Conservation (phyloP, 495 filamentous ascomycete genomes). For the Lepidopterella palustris region DNA sequence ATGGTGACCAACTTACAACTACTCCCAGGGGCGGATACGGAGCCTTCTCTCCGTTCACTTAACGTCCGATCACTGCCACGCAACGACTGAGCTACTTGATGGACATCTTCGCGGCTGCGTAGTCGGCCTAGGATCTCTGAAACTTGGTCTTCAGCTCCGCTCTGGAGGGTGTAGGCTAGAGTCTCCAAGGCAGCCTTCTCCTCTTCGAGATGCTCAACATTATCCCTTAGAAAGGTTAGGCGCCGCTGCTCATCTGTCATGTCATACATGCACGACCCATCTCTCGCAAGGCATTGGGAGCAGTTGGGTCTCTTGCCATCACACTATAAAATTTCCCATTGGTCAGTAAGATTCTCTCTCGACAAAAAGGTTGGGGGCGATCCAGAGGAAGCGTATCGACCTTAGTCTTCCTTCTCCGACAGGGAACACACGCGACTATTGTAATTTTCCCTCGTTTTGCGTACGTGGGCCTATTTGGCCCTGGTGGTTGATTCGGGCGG, state of each 20-base stretch:
- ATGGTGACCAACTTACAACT: background rate
- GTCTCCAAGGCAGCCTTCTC: slow-evolving; percentile 13
- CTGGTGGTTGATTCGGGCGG: background rate
- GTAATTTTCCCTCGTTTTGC: slow-evolving; percentile 21
- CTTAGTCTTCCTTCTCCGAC: slow-evolving; percentile 20
- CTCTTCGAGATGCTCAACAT: slow-evolving; percentile 17
- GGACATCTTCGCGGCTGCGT: slow-evolving; percentile 2
- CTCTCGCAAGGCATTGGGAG: slow-evolving; percentile 11
- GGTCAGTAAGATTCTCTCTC: background rate
- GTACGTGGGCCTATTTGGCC: slow-evolving; percentile 2
- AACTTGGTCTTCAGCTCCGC: slow-evolving; percentile 6
- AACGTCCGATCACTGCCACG: background rate
- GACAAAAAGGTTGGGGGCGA: background rate
- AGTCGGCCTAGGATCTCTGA: slow-evolving; percentile 9
- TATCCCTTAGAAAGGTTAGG: slow-evolving; percentile 22
- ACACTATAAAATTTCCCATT: slow-evolving; percentile 3
- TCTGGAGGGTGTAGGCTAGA: slow-evolving; percentile 11
- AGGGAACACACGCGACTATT: slow-evolving; percentile 19
- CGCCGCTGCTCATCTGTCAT: slow-evolving; percentile 21
- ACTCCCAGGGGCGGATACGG: background rate
- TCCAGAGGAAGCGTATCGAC: slow-evolving; percentile 3
- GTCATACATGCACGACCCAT: slow-evolving; percentile 16
- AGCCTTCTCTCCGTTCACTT: slow-evolving; percentile 1
- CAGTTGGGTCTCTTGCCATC: slow-evolving; percentile 17
- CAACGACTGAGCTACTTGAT: slow-evolving; percentile 6